These are phyloP conservation scores for Stylosanthes scabra DNA, from an alignment of 331 rosid genomes.

Conservation along the genomic window DNA sequence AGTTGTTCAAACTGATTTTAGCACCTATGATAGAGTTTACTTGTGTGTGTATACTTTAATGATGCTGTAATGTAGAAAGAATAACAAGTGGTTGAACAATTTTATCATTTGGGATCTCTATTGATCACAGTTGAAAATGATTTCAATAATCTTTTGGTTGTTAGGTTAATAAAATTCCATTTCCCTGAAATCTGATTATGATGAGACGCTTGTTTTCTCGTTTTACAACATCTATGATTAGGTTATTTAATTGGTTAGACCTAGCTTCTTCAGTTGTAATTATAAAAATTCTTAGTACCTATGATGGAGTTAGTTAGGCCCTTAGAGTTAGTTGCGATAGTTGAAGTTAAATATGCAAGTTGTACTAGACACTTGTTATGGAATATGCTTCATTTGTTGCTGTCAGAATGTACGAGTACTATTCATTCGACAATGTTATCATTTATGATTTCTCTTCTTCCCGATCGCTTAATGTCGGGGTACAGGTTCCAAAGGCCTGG, in stretches of 20 bases:
- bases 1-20: background rate
- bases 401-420: background rate
- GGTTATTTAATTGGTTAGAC: too few species aligned
- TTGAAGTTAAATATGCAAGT: background rate
- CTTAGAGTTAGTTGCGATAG: background rate
- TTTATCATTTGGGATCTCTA: too few species aligned
- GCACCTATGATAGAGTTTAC: background rate
- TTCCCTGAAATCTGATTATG: too few species aligned
- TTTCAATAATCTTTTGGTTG: too few species aligned
- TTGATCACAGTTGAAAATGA: too few species aligned
- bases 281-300: too few species aligned
- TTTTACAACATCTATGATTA: too few species aligned
- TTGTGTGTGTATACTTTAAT: too few species aligned
- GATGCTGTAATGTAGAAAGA: background rate
- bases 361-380: background rate
- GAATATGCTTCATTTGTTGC: background rate
- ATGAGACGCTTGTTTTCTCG: too few species aligned
- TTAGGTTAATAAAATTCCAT: too few species aligned
- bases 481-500: slow-evolving; percentile 77
- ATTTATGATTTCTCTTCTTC: background rate
- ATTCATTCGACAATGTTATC: background rate
- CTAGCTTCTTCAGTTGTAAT: too few species aligned
- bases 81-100: too few species aligned
- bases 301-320: background rate
- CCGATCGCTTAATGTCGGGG: background rate